These are phyloP conservation scores for Macrolepiota fuliginosa DNA, from an alignment of 768 basidiomycete species.

Conservation along the genomic window DNA sequence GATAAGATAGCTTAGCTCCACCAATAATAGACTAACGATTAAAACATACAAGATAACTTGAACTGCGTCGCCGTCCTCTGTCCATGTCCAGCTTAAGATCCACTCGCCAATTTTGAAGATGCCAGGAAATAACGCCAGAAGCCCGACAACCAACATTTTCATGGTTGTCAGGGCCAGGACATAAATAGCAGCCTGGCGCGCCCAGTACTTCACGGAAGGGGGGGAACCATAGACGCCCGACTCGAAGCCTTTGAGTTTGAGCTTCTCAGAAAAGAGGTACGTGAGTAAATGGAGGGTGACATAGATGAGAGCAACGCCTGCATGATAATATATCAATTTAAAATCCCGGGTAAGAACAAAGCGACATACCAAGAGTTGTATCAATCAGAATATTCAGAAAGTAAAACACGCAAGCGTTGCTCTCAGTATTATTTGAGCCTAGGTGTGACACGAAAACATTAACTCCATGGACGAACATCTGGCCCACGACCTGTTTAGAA, in stretches of 20 bases:
- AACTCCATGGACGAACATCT: conserved; percentile 74
- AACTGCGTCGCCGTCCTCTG: conserved; percentile 57
- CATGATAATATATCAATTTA: neutral
- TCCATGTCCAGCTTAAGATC: conserved; percentile 76
- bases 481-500: conserved; percentile 86
- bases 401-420: conserved; percentile 90
- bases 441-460: conserved; percentile 81
- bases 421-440: conserved; percentile 62
- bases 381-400: conserved; percentile 93
- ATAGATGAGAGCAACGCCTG: conserved; percentile 86
- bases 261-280: conserved; percentile 57
- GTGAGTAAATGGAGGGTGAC: conserved; percentile 64
- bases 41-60: conserved; percentile 79
- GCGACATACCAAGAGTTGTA: conserved; percentile 76
- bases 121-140: conserved; percentile 70
- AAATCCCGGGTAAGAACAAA: conserved; percentile 1
- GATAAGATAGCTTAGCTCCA: conserved; percentile 6
- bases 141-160: conserved; percentile 84
- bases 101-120: conserved; percentile 81
- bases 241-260: conserved; percentile 72
- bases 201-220: conserved; percentile 71
- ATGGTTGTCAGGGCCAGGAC: conserved; percentile 77
- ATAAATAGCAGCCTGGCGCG: conserved; percentile 78
- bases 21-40: neutral
- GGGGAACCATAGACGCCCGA: conserved; percentile 90